Base-by-base conservation (phyloP, 768 basidiomycete genomes). In the Pleurotus eryngii region DNA sequence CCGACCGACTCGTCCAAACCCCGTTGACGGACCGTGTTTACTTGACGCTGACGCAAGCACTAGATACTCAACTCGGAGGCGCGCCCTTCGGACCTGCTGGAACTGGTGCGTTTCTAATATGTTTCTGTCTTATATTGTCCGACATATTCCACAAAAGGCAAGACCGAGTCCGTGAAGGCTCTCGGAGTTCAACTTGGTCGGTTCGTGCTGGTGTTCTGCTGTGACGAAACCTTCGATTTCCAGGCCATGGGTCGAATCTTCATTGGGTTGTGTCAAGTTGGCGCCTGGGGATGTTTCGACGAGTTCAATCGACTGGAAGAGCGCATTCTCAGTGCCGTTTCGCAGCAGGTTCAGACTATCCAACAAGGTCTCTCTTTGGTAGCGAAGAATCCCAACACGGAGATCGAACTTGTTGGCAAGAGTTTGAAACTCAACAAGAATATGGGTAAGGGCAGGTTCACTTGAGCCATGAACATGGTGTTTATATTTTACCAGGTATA, bases 181-280 rank as follows among this genome's bases (percentile, higher is more conserved):
- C 85, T 99, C 18, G 97, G 97, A 49, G 93, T 98, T 2, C 95
- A 97, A 65, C 85, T 99, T 4, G 97, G 97, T 40, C 87, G 97
- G 38, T 99, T 99, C 66, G 97, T 99, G n/a, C 81, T 99, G 48
- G 97, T 99, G n/a, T 99, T 99, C 76, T 98, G 97, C 69, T 99
- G 97, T 67, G 97, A 99, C 72, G 97, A 99, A 71, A 97, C 92
- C 0, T 98, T 99, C 72, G 97, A 99, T 72, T 98, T 98, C 80
- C 95, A 98, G 70, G 97, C 97, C 1, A 98, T 99, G 97, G 97
- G 97, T 61, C 91, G 97, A 61, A 98, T 99, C 64, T 99, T 99
- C 69, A 87, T 98, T 64, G 97, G 97, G 51, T 83, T 99, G 12
- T 99, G 97, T 74, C 95, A 97, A 78, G 97, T 98, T 37, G 97